Conservation (phyloP, 257 asterid species). For the Solanum bulbocastanum region DNA sequence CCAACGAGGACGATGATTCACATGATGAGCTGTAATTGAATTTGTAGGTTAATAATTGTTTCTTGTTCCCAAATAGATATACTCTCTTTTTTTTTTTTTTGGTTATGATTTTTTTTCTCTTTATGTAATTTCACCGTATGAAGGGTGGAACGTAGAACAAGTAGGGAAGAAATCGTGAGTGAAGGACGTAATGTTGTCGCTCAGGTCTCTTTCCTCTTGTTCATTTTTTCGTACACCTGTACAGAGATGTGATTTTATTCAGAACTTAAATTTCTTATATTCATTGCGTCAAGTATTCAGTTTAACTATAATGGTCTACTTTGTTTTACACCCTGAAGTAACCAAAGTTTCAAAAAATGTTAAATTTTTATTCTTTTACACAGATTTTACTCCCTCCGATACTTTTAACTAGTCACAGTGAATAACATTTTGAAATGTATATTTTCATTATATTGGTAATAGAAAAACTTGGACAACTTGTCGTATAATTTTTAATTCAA, state of each 20-base stretch:
- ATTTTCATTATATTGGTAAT: too few species aligned
- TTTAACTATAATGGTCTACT: too few species aligned
- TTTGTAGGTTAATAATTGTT: background rate
- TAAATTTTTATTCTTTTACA: too few species aligned
- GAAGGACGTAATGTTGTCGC: background rate
- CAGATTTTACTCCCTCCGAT: too few species aligned
- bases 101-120: background rate
- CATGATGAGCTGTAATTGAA: slow-evolving; percentile 55
- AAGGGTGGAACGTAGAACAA: background rate
- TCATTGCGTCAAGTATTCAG: background rate
- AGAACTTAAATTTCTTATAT: background rate
- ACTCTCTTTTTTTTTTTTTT: background rate
- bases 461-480: too few species aligned
- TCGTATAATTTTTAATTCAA: too few species aligned
- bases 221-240: slow-evolving; percentile 1
- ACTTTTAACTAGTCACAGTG: too few species aligned
- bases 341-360: too few species aligned
- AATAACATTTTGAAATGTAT: too few species aligned
- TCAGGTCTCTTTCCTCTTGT: background rate
- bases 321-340: background rate
- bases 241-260: background rate
- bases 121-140: background rate
- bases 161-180: background rate
- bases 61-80: background rate
- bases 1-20: slow-evolving; percentile 40